These are phyloP conservation scores for Cyclotella baltica DNA, from an alignment of 108 stramenopile species.

Conservation along the genomic window DNA sequence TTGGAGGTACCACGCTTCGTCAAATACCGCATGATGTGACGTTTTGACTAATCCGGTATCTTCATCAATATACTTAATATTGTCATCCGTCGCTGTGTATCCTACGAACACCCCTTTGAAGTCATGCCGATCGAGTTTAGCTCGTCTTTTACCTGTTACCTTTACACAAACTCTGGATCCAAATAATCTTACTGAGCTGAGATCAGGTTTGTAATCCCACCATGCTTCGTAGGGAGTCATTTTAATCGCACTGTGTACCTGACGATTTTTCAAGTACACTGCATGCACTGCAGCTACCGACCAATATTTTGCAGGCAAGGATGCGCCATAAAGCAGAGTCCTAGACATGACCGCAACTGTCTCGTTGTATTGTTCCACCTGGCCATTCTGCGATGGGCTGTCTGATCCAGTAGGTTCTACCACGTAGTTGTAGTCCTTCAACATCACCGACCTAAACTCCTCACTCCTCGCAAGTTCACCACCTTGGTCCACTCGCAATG, in stretches of 20 bases:
- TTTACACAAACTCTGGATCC: too few species aligned
- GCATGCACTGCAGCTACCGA: neutral
- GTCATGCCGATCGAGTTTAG: constrained; percentile 6
- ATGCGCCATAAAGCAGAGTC: neutral
- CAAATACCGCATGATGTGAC: constrained; percentile 14
- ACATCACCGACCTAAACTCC: neutral
- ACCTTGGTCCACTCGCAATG: neutral
- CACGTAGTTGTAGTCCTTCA: neutral
- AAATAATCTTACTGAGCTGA: neutral
- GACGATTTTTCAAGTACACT: neutral
- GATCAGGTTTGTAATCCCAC: too few species aligned
- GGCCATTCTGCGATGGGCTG: neutral
- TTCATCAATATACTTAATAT: neutral
- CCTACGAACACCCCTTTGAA: neutral
- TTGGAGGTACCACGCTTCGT: constrained; percentile 24
- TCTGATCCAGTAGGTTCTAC: neutral
- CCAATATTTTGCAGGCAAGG: too few species aligned
- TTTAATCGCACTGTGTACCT: too few species aligned
- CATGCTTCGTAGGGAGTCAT: too few species aligned
- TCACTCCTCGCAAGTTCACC: neutral
- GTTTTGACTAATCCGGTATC: constrained; percentile 8
- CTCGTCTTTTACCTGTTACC: too few species aligned
- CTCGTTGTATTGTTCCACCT: neutral
- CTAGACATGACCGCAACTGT: neutral
- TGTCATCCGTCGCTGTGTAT: constrained; percentile 2